These are phyloP conservation scores for Fusarium globosum DNA, from an alignment of 2,329 filamentous ascomycete genomes.

Conservation along the genomic window DNA sequence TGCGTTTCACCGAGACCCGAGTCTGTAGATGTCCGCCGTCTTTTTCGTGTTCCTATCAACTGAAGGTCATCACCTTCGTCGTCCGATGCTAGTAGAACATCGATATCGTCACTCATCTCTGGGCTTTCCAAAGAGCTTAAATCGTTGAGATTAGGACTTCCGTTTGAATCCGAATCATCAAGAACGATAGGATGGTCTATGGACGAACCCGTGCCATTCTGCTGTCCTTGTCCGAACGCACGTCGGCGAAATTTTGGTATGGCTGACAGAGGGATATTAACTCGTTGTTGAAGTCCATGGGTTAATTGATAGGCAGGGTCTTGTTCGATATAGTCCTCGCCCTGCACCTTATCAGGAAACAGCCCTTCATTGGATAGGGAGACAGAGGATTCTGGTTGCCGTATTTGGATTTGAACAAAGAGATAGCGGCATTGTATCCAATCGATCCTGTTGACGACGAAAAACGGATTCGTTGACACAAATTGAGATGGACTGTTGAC, in stretches of 20 bases:
- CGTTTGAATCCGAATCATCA: constrained; percentile 3
- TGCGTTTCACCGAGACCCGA: constrained; percentile 32
- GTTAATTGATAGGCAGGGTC: constrained; percentile 32
- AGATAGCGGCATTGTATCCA: constrained; percentile 94
- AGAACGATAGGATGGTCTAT: constrained; percentile 10
- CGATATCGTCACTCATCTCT: constrained; percentile 31
- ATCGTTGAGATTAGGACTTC: constrained; percentile 29
- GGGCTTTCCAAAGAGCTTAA: background rate
- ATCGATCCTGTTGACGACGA: constrained; percentile 79
- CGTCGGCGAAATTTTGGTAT: constrained; percentile 40
- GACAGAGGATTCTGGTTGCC: background rate
- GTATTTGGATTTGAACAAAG: constrained; percentile 61
- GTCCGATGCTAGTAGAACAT: constrained; percentile 39
- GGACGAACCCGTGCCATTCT: background rate
- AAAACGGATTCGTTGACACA: constrained; percentile 64
- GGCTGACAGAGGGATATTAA: constrained; percentile 46
- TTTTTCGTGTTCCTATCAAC: constrained; percentile 27
- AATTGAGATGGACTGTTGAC: constrained; percentile 78
- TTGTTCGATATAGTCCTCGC: constrained; percentile 40
- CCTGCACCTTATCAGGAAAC: background rate
- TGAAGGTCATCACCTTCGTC: constrained; percentile 11
- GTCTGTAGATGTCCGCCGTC: constrained; percentile 35
- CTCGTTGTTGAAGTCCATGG: fast-evolving
- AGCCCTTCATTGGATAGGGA: too few species aligned
- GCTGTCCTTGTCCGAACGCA: background rate